Evolutionary conservation across 129 eudicot species (phyloP), one percentile per base, ranked within the genome.

Genomic region (Ambrosia artemisiifolia): DNA sequence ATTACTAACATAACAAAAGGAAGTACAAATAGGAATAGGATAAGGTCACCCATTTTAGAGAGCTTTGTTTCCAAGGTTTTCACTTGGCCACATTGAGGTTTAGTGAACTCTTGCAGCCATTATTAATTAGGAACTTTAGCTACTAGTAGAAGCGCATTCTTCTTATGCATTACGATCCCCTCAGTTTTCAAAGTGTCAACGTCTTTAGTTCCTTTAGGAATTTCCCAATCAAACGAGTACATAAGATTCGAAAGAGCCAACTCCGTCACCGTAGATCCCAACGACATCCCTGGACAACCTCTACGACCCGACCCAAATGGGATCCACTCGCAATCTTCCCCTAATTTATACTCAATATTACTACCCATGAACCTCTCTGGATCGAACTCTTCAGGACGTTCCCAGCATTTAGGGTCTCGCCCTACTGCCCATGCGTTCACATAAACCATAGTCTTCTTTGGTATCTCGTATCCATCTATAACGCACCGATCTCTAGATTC

Each of bases 291-390:
- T 0, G 85, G 85, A 16, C 85, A 81, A 18, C 71, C 74, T 56
- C 81, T 75, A 0, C 85, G 71, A 13, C 85, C 81, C 1, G 78
- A 70, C 36, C 85, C 85, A 60, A 81, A 81, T 11, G 82, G 82
- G 43, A 81, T 72, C 11, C 77, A 59, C 64, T 67, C 67, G 5
- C 36, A 81, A 66, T 76, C 38, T 4, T 8, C 57, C 14, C 85
- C 85, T 66, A n/a, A n/a, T n/a, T 67, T 76, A 9, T 65, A 81
- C 36, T 81, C 85, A 32, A 72, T 20, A 4, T 17, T 34, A 65
- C 51, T 81, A 3, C 74, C 75, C 18, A 76, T 46, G 18, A 81
- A 81, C 64, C 85, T 81, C 46, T 81, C 85, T 0, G 85, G 81
- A 3, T 54, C 14, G 6, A 81, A 81, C 38, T 64, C 85, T 6